phyloP scores from a whole-genome alignment of 139 green algal species.

The Protoeuglena noctilucae region DNA sequence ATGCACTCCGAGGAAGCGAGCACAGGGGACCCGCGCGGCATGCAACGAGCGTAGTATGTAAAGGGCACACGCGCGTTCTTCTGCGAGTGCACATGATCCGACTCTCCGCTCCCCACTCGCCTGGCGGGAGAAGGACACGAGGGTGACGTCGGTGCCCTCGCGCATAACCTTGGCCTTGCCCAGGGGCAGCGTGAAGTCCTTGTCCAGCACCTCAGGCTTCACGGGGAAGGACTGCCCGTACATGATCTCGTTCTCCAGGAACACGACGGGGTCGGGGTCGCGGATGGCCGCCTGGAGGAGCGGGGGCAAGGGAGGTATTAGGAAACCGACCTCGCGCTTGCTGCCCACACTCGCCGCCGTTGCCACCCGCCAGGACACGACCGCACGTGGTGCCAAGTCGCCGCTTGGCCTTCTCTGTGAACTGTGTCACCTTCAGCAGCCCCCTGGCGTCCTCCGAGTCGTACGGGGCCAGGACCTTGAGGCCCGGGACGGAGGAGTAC shows the following conservation, averaged over 20 bases:
- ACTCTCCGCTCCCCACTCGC: conserved; percentile 51
- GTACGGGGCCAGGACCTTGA: conserved; percentile 97
- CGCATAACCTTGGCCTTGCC: conserved; percentile 82
- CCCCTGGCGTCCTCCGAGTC: conserved; percentile 82
- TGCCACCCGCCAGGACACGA: neutral
- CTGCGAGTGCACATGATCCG: neutral
- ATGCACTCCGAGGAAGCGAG: neutral
- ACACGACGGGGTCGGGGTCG: conserved; percentile 89
- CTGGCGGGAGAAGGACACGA: conserved; percentile 76
- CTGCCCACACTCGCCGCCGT: no score
- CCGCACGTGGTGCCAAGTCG: neutral
- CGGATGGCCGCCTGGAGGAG: conserved; percentile 92
- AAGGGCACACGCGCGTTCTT: neutral
- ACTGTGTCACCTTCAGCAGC: conserved; percentile 32
- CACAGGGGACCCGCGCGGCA: conserved; percentile 11
- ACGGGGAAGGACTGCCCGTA: conserved; percentile 84
- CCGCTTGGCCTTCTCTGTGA: neutral
- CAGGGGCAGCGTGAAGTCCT: conserved; percentile 87
- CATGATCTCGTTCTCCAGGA: conserved; percentile 96
- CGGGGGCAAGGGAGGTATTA: no score
- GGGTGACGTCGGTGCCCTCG: conserved; percentile 76
- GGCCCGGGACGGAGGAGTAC: conserved; percentile 79
- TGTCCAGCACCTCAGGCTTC: conserved; percentile 23
- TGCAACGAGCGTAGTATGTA: neutral
- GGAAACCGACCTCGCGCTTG: no score